Evolutionary conservation across 2,329 filamentous ascomycete species (phyloP), one percentile per base, ranked within the genome.

Genomic region (Penicillium decumbens): DNA sequence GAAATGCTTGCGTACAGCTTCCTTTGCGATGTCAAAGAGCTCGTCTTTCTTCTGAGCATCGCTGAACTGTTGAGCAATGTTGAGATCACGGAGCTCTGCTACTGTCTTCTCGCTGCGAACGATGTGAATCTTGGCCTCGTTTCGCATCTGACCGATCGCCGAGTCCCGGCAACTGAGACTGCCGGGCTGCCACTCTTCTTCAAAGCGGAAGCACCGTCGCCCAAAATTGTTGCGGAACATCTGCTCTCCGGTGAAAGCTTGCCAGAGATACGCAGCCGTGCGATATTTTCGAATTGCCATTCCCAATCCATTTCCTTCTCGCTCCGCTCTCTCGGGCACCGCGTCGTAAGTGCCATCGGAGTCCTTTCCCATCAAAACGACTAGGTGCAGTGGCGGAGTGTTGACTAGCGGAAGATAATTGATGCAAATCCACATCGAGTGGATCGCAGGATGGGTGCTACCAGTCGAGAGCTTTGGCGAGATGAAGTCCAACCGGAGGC

Each of bases 261-360:
- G 93, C 91, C 93, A 97, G 12, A 97, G 77, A 66, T 97, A 96
- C 23, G 89, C 92, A 15, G 90, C 87, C 87, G 95, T 96, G 55
- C 91, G 83, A 67, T 93, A 96, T 67, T 98, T 98, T 62, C 82
- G 83, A 44, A 95, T 79, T 0, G 93, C 93, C 6, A 82, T 83
- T 9, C 91, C 85, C 30, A 97, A 66, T 1, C 80, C 80, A 68
- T 95, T 95, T 15, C 89, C 91, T 75, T 95, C 91, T 58, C 80
- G 83, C 68, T 88, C 82, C 47, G 81, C 75, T 42, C 88, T 81
- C 47, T 89, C 83, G 0, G 89, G 90, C 13, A 84, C 80, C 3
- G 89, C 84, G 72, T 97, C 91, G 62, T 87, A 96, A 1, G 85
- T 92, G 33, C 80, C 88, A 0, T 87, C 83, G 0, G 92, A 97